These are phyloP conservation scores for Amniculicola lignicola DNA, from an alignment of 495 filamentous ascomycete genomes.

Conservation along the genomic window DNA sequence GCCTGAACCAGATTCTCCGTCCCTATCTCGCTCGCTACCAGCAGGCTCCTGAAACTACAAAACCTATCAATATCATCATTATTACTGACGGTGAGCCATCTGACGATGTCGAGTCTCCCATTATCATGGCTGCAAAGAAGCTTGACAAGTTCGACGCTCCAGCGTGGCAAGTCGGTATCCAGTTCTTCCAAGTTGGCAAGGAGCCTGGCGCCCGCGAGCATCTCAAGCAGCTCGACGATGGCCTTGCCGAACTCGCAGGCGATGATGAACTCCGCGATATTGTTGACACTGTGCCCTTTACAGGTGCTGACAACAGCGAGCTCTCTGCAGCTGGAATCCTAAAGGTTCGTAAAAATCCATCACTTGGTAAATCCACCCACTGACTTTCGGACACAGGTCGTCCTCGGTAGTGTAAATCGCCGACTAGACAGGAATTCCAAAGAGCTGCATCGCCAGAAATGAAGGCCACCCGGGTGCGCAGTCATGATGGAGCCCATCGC, in stretches of 20 bases:
- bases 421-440: constrained; percentile 27
- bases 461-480: too few species aligned
- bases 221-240: constrained; percentile 76
- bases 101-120: constrained; percentile 74
- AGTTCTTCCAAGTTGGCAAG: constrained; percentile 93
- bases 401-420: constrained; percentile 23
- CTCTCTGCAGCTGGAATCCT: constrained; percentile 69
- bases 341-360: too few species aligned
- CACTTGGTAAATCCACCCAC: too few species aligned
- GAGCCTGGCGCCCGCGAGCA: constrained; percentile 62
- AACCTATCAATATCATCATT: constrained; percentile 89
- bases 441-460: constrained; percentile 23
- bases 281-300: constrained; percentile 87
- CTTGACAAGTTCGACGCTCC: constrained; percentile 71
- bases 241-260: constrained; percentile 52
- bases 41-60: constrained; percentile 51
- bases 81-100: constrained; percentile 87
- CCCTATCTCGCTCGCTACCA: constrained; percentile 58
- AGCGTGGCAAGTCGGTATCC: constrained; percentile 85
- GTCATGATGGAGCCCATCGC: too few species aligned
- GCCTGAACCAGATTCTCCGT: constrained; percentile 68
- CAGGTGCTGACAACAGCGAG: constrained; percentile 42
- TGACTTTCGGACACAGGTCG: too few species aligned
- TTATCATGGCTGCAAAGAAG: constrained; percentile 63
- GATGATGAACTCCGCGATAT: constrained; percentile 72